Percentiles rank a stretch among this genome's conserved stretches.
These are phyloP conservation scores for Coniochaeta sp. DNA, from an alignment of 2,329 filamentous ascomycete genomes.

Conservation along the genomic window DNA sequence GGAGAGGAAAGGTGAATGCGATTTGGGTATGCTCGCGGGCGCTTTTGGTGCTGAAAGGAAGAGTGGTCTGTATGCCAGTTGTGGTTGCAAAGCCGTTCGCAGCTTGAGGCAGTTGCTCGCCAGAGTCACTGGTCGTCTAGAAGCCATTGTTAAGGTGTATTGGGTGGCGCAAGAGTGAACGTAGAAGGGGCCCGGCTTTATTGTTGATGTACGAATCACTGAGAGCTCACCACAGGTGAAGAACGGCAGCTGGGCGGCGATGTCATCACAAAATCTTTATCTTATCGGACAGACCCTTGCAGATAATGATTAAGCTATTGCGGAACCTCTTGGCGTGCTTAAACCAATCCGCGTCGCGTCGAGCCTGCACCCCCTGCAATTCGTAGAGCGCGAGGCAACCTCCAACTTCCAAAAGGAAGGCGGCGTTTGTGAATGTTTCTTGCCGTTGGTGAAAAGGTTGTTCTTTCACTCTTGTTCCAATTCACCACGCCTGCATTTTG, in stretches of 20 bases:
- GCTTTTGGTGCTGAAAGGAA: neutral
- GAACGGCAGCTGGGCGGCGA: no score
- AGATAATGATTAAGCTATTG: neutral
- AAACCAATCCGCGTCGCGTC: neutral
- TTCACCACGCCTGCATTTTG: no score
- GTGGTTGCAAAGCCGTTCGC: neutral
- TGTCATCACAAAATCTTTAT: neutral
- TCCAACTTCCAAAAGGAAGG: no score
- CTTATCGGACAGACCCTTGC: neutral
- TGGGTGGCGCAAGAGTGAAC: no score
- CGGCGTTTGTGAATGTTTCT: neutral
- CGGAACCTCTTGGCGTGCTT: neutral
- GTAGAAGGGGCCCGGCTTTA: no score
- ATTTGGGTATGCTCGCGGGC: neutral
- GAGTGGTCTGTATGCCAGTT: neutral
- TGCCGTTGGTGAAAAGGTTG: no score
- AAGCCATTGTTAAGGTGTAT: neutral
- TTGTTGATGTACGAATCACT: no score
- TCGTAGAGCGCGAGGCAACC: neutral
- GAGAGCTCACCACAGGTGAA: no score
- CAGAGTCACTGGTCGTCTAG: neutral
- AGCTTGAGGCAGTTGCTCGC: neutral
- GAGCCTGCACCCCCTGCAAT: neutral
- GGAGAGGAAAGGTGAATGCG: slow-evolving; percentile 1
- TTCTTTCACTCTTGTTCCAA: no score